Evolutionary conservation across 805 yeast genomes (phyloP).

Genomic region (Isabelozyma rhagii): DNA sequence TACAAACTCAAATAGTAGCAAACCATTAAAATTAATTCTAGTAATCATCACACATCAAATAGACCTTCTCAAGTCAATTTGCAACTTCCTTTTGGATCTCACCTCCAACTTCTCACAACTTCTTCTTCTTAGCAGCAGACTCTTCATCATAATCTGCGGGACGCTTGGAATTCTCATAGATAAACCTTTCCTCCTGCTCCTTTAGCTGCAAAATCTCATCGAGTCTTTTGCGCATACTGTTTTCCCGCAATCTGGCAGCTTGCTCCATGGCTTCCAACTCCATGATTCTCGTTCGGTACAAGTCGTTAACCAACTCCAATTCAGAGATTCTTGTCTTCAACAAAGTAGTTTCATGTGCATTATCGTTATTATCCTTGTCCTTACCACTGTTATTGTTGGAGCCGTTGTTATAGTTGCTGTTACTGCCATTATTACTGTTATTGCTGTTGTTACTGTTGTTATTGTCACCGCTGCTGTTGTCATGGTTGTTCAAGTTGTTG

Average conservation of each 20-base stretch:
- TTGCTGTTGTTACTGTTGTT: conserved; percentile 5
- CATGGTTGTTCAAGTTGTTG: conserved; percentile 1
- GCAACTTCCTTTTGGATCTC: too few species aligned
- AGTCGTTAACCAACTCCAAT: conserved; percentile 84
- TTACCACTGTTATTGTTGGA: conserved; percentile 9
- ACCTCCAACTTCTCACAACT: neutral
- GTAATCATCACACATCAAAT: too few species aligned
- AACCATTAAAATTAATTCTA: too few species aligned
- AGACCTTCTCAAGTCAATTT: too few species aligned
- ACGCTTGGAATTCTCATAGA: neutral
- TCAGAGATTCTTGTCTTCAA: conserved; percentile 80
- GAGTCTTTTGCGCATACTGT: conserved; percentile 44
- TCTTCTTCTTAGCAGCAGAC: conserved; percentile 6
- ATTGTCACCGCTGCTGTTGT: neutral
- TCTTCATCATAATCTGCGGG: conserved; percentile 14
- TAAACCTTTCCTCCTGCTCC: conserved; percentile 12
- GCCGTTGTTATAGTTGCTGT: conserved; percentile 8
- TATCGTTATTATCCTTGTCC: conserved; percentile 3
- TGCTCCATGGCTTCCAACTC: conserved; percentile 74
- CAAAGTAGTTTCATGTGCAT: conserved; percentile 30
- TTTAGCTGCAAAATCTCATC: conserved; percentile 38
- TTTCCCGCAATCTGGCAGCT: conserved; percentile 51
- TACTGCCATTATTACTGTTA: conserved; percentile 3
- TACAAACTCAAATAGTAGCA: too few species aligned
- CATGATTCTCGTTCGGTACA: conserved; percentile 76